Evolutionary conservation across 2,329 filamentous ascomycete species (phyloP).

Genomic region (Celoporthe dispersa): DNA sequence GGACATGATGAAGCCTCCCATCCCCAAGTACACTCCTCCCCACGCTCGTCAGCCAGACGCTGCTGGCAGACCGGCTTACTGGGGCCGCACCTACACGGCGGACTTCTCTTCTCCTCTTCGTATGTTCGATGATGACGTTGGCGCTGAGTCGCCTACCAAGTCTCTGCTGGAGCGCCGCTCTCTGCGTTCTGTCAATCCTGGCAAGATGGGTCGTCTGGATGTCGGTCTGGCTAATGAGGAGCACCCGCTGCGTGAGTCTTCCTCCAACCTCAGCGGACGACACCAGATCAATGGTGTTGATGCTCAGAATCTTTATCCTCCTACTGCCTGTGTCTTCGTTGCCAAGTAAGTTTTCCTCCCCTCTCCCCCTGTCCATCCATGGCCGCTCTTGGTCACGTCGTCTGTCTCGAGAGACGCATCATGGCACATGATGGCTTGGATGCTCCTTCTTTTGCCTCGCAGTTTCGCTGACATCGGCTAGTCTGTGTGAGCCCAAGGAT

Average conservation of each 20-base stretch:
- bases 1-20: conserved; percentile 14
- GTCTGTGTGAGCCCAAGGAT: conserved; percentile 54
- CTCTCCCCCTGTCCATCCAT: not conserved
- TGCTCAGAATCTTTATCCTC: conserved; percentile 57
- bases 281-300: conserved; percentile 43
- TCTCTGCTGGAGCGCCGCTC: conserved; percentile 19
- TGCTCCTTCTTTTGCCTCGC: not conserved
- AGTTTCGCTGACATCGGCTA: conserved; percentile 42
- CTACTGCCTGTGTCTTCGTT: conserved; percentile 65
- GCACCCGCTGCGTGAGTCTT: conserved; percentile 21
- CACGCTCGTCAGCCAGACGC: conserved; percentile 8
- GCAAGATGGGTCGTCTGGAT: conserved; percentile 22
- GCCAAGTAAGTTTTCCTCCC: conserved; percentile 59
- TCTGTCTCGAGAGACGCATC: not conserved
- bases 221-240: conserved; percentile 17
- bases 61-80: not conserved
- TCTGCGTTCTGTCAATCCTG: conserved; percentile 11
- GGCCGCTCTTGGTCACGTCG: not conserved
- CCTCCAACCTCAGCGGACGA: conserved; percentile 29
- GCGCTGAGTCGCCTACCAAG: conserved; percentile 16
- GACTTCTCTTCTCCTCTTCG: not conserved
- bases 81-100: no score
- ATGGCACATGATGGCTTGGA: not conserved
- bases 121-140: not conserved
- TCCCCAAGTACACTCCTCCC: conserved; percentile 19